Evolutionary conservation across 2,329 filamentous ascomycete genomes (phyloP).

Genomic region (Sporothrix dimorphospora): DNA sequence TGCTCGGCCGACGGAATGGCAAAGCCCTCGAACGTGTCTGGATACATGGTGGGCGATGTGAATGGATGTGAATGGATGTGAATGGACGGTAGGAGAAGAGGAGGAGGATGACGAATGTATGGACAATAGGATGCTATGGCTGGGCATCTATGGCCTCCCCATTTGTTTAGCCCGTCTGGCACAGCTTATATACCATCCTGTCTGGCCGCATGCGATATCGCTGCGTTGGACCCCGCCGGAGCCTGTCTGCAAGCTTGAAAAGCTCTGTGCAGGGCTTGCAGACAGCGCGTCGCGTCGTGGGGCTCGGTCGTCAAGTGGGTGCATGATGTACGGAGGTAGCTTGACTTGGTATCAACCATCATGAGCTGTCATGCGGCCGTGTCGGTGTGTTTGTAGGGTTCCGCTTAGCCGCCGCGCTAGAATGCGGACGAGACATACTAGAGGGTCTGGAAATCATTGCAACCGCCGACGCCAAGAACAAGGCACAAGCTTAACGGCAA

Average conservation of each 20-base stretch:
- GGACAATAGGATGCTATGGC: neutral
- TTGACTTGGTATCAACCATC: neutral
- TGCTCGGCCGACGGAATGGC: conserved; percentile 58
- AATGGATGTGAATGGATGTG: neutral
- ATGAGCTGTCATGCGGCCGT: neutral
- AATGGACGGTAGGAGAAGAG: neutral
- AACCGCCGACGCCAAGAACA: no score
- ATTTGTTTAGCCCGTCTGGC: neutral
- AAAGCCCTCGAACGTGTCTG: conserved; percentile 64
- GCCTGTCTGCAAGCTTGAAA: neutral
- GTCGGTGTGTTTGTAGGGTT: neutral
- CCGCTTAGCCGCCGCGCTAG: conserved; percentile 3
- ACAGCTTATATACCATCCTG: conserved; percentile 14
- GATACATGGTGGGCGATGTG: conserved; percentile 50
- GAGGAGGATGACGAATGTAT: neutral
- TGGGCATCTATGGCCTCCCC: neutral
- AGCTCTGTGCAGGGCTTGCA: neutral
- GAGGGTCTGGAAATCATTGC: neutral
- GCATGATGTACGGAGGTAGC: neutral
- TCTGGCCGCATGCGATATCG: neutral
- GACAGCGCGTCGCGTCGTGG: neutral
- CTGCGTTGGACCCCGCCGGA: neutral
- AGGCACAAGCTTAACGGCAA: no score
- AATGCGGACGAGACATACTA: neutral
- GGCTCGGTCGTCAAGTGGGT: neutral